phyloP scores from a whole-genome alignment of 169 alveolate species.

The Plasmodium inui region DNA sequence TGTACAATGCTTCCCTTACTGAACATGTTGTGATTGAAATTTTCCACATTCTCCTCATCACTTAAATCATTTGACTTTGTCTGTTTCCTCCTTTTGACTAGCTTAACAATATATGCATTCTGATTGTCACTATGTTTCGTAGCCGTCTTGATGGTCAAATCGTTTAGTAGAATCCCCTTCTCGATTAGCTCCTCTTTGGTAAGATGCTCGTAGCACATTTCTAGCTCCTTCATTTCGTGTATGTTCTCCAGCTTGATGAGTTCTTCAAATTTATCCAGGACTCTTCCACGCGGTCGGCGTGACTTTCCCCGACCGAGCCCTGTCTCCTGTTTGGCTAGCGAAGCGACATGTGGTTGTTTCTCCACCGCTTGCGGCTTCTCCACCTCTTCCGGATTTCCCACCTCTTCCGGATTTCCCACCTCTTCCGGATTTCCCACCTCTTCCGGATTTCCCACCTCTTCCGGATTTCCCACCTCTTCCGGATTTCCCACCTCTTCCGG shows the following conservation, averaged over 20 bases:
- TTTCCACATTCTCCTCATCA: slow-evolving; percentile 68
- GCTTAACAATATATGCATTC: slow-evolving; percentile 30
- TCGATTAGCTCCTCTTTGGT: slow-evolving; percentile 62
- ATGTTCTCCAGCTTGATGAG: slow-evolving; percentile 41
- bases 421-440: not conserved
- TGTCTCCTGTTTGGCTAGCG: not conserved
- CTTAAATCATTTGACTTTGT: slow-evolving; percentile 42
- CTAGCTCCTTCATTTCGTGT: slow-evolving; percentile 42
- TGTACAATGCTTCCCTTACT: slow-evolving; percentile 65
- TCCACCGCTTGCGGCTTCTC: too few relatives aligned
- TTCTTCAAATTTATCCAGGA: slow-evolving; percentile 27
- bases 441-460: too few relatives aligned
- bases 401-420: not conserved
- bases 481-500: too few relatives aligned
- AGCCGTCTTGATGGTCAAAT: slow-evolving; percentile 33
- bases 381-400: too few relatives aligned
- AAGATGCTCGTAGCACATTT: slow-evolving; percentile 55
- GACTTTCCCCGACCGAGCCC: not conserved
- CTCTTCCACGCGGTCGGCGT: not conserved
- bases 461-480: too few relatives aligned
- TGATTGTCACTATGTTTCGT: slow-evolving; percentile 30
- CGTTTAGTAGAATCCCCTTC: slow-evolving; percentile 40
- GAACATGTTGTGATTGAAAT: slow-evolving; percentile 24
- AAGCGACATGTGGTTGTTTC: not conserved
- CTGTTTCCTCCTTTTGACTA: slow-evolving; percentile 39